These are phyloP conservation scores for Sisymbrium irio DNA, from an alignment of 345 rosid genomes.

Conservation along the genomic window DNA sequence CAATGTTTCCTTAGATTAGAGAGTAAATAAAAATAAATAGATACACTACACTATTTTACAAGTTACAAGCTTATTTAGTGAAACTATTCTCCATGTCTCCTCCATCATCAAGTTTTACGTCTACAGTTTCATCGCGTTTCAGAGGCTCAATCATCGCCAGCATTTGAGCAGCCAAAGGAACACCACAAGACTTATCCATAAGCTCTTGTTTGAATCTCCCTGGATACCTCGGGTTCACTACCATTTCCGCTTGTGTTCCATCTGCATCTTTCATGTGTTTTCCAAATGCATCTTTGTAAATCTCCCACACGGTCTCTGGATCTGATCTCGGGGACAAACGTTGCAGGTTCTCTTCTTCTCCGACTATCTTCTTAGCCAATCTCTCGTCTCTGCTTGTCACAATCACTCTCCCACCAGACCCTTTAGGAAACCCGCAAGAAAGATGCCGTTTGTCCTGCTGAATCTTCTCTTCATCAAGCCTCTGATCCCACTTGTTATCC, in stretches of 20 bases:
- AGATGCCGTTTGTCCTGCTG: conserved; percentile 22
- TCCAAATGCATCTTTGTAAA: conserved; percentile 33
- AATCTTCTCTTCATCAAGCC: conserved; percentile 18
- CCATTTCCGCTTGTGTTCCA: not conserved
- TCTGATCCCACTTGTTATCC: conserved; percentile 27
- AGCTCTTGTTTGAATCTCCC: conserved; percentile 31
- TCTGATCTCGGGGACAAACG: conserved; percentile 31
- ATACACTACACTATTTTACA: not conserved
- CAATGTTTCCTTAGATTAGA: not conserved
- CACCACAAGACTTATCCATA: conserved; percentile 42
- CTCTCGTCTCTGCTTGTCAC: conserved; percentile 42
- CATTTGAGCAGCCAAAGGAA: conserved; percentile 43
- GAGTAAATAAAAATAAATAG: not conserved
- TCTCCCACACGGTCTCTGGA: conserved; percentile 32
- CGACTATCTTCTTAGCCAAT: conserved; percentile 44
- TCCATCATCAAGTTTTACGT: not conserved
- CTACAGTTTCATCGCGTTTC: not conserved
- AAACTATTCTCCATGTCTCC: too few relatives aligned
- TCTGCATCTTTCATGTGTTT: not conserved
- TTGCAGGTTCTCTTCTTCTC: conserved; percentile 40
- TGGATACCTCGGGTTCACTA: not conserved
- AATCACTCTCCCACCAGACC: conserved; percentile 47
- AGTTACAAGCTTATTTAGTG: conserved; percentile 7
- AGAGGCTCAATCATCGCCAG: conserved; percentile 31
- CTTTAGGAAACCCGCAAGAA: conserved; percentile 51